Conservation (phyloP, 768 basidiomycete species). For the Termitomyces sp. region DNA sequence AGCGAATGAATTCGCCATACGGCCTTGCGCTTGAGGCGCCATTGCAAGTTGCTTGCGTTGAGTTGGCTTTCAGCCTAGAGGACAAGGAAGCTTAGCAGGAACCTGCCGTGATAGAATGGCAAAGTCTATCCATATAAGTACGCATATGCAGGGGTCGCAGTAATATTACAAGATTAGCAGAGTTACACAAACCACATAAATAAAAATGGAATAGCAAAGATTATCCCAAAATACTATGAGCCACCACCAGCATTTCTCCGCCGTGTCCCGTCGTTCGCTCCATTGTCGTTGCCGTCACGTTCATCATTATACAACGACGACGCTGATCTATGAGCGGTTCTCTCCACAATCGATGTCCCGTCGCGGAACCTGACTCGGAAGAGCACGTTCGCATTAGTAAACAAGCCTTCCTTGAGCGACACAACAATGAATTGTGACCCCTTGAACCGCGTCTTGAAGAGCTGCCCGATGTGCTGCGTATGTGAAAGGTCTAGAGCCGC, state of each 20-base stretch:
- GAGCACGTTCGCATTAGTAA: constrained; percentile 95
- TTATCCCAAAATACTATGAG: constrained; percentile 1
- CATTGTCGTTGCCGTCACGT: constrained; percentile 20
- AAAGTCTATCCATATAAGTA: background rate
- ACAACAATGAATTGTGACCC: constrained; percentile 99
- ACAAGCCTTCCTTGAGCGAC: constrained; percentile 92
- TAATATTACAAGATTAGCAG: constrained; percentile 19
- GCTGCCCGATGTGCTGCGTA: constrained; percentile 94
- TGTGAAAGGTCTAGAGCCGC: constrained; percentile 95
- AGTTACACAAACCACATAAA: constrained; percentile 7
- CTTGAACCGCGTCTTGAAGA: constrained; percentile 97
- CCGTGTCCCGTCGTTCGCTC: constrained; percentile 21
- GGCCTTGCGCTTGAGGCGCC: too few relatives aligned
- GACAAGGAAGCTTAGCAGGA: background rate
- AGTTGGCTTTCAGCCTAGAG: background rate
- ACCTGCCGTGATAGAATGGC: background rate
- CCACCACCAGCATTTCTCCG: constrained; percentile 24
- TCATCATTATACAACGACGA: constrained; percentile 37
- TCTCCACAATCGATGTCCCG: constrained; percentile 87
- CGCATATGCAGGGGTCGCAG: constrained; percentile 4
- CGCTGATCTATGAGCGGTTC: constrained; percentile 62
- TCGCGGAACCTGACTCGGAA: constrained; percentile 93
- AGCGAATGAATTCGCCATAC: background rate
- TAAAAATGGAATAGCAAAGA: constrained; percentile 4
- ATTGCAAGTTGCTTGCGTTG: background rate